These are phyloP conservation scores for Aspergillus fumigatiaffinis DNA, from an alignment of 2,329 filamentous ascomycete species.

Conservation along the genomic window DNA sequence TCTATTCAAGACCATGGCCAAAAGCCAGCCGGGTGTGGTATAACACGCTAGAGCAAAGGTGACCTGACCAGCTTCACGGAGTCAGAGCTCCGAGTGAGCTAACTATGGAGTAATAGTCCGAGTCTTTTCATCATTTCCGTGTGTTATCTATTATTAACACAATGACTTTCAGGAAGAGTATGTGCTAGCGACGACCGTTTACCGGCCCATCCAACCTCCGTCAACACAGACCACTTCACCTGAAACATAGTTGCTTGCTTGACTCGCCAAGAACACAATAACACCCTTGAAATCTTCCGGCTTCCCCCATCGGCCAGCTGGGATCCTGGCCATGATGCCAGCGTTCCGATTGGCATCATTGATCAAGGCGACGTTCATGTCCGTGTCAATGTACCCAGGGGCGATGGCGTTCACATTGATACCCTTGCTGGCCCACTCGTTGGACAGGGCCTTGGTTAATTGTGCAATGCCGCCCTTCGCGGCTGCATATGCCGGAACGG, in stretches of 20 bases:
- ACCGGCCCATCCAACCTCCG: slow-evolving; percentile 90
- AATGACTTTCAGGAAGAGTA: background rate
- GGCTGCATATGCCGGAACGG: slow-evolving; percentile 82
- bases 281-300: slow-evolving; percentile 87
- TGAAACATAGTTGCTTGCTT: slow-evolving; percentile 74
- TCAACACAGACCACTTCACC: slow-evolving; percentile 81
- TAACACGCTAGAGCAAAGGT: slow-evolving; percentile 6
- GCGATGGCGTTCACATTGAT: slow-evolving; percentile 85
- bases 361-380: slow-evolving; percentile 85
- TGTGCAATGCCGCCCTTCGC: slow-evolving; percentile 82
- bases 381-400: slow-evolving; percentile 86
- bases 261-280: slow-evolving; percentile 71
- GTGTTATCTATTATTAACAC: background rate
- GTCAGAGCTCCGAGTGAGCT: background rate
- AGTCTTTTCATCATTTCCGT: background rate
- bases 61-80: background rate
- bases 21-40: slow-evolving; percentile 3
- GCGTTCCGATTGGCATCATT: slow-evolving; percentile 64
- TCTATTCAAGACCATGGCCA: background rate
- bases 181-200: slow-evolving; percentile 12
- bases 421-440: slow-evolving; percentile 78
- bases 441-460: slow-evolving; percentile 77
- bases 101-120: background rate
- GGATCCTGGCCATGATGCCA: slow-evolving; percentile 76
- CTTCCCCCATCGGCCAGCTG: slow-evolving; percentile 75